Evolutionary conservation across 2,329 filamentous ascomycete genomes (phyloP).

Genomic region (Hypoxylon sp.): DNA sequence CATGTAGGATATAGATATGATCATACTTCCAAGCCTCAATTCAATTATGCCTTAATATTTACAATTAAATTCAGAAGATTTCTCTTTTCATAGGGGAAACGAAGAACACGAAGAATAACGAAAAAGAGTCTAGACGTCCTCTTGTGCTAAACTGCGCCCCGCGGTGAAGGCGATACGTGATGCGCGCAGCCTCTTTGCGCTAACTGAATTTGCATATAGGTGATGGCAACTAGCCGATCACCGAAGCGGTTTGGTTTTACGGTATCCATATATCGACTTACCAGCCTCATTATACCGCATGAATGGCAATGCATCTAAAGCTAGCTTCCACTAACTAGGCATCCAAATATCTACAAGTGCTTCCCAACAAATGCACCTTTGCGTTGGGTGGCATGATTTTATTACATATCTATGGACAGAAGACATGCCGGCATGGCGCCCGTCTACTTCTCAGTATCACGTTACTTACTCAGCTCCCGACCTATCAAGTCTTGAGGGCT

Average conservation of each 20-base stretch:
- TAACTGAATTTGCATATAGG: slow-evolving; percentile 31
- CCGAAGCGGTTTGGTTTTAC: slow-evolving; percentile 27
- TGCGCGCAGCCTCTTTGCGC: slow-evolving; percentile 22
- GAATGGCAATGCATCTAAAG: background rate
- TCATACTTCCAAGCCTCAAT: background rate
- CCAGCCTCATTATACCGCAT: background rate
- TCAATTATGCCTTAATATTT: background rate
- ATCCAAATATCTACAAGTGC: slow-evolving; percentile 4
- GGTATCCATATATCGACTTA: slow-evolving; percentile 1
- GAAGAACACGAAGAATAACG: no score
- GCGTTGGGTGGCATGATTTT: slow-evolving; percentile 28
- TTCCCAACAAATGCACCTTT: slow-evolving; percentile 19
- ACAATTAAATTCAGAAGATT: background rate
- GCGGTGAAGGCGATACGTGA: slow-evolving; percentile 36
- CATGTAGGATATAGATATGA: background rate
- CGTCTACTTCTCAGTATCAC: slow-evolving; percentile 18
- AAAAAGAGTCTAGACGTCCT: background rate
- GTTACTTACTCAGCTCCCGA: slow-evolving; percentile 15
- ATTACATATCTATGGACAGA: slow-evolving; percentile 10
- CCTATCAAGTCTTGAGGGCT: slow-evolving; percentile 10
- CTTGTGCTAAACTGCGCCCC: slow-evolving; percentile 31
- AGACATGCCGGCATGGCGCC: slow-evolving; percentile 8
- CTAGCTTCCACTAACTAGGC: background rate
- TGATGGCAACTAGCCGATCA: slow-evolving; percentile 12
- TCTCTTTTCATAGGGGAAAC: background rate